Percentiles rank a stretch among this genome's conserved stretches.
phyloP scores from a whole-genome alignment of 1,284 basidiomycete species.

The Ceratobasidium theobromae region DNA sequence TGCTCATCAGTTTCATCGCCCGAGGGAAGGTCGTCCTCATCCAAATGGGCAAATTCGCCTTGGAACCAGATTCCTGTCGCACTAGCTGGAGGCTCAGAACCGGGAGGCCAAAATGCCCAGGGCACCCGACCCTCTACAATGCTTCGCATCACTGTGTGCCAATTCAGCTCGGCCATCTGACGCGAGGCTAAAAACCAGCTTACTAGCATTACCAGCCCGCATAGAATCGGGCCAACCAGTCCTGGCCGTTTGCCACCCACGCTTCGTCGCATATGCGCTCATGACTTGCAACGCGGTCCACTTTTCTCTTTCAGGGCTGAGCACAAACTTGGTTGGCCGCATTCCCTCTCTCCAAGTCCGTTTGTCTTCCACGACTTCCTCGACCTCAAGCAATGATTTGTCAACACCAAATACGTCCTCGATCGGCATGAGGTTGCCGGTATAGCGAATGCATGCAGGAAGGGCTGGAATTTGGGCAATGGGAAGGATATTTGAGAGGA shows the following conservation, averaged over 20 bases:
- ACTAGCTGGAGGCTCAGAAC: constrained; percentile 38
- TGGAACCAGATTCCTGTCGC: constrained; percentile 62
- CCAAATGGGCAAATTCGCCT: constrained; percentile 29
- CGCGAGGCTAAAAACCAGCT: constrained; percentile 43
- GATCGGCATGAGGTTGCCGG: constrained; percentile 70
- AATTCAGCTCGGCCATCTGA: neutral
- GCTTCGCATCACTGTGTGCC: constrained; percentile 64
- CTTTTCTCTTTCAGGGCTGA: neutral
- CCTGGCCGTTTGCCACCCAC: constrained; percentile 86
- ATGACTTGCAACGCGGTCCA: constrained; percentile 86
- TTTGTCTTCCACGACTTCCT: constrained; percentile 56
- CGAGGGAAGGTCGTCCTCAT: constrained; percentile 36
- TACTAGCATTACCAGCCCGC: constrained; percentile 84
- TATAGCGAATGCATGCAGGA: constrained; percentile 71
- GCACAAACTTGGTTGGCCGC: constrained; percentile 42
- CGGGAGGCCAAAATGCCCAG: constrained; percentile 85
- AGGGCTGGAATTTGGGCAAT: constrained; percentile 85
- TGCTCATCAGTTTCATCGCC: constrained; percentile 38
- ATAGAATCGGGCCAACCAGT: constrained; percentile 84
- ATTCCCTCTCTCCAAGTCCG: constrained; percentile 66
- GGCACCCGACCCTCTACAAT: constrained; percentile 75
- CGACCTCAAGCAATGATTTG: constrained; percentile 50
- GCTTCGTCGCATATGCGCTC: constrained; percentile 70
- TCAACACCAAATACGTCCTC: constrained; percentile 67
- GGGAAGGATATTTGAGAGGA: constrained; percentile 77